These are phyloP conservation scores for Rhexocercosporidium sp. DNA, from an alignment of 2,329 filamentous ascomycete species.

Conservation along the genomic window DNA sequence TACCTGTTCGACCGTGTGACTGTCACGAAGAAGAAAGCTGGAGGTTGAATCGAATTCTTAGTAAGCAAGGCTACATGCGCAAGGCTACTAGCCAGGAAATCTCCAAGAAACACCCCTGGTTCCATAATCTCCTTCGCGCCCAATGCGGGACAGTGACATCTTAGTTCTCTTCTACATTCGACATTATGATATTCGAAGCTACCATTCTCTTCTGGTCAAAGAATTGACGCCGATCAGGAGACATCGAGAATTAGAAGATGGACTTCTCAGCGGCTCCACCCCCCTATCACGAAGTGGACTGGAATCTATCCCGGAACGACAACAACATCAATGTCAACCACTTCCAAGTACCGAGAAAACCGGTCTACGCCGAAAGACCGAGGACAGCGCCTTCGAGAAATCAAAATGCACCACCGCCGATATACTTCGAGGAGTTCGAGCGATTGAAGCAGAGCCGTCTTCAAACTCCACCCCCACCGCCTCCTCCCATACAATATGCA, in stretches of 20 bases:
- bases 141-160: background rate
- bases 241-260: background rate
- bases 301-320: background rate
- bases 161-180: background rate
- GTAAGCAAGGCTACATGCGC: background rate
- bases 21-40: background rate
- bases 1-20: background rate
- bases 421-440: constrained; percentile 13
- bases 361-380: constrained; percentile 10
- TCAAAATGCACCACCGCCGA: background rate
- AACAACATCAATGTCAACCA: background rate
- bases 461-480: background rate
- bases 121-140: background rate
- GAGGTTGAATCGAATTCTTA: background rate
- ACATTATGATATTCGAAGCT: background rate
- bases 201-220: too few relatives aligned
- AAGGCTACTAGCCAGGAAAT: background rate
- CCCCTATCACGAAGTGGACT: constrained; percentile 10
- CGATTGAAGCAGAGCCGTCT: constrained; percentile 8
- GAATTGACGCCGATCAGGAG: background rate
- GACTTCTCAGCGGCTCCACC: constrained; percentile 11
- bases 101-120: constrained; percentile 8
- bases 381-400: constrained; percentile 11
- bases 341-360: constrained; percentile 21
- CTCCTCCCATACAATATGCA: constrained; percentile 1